These are phyloP conservation scores for Bisporella sp. DNA, from an alignment of 2,329 filamentous ascomycete genomes.

Conservation along the genomic window DNA sequence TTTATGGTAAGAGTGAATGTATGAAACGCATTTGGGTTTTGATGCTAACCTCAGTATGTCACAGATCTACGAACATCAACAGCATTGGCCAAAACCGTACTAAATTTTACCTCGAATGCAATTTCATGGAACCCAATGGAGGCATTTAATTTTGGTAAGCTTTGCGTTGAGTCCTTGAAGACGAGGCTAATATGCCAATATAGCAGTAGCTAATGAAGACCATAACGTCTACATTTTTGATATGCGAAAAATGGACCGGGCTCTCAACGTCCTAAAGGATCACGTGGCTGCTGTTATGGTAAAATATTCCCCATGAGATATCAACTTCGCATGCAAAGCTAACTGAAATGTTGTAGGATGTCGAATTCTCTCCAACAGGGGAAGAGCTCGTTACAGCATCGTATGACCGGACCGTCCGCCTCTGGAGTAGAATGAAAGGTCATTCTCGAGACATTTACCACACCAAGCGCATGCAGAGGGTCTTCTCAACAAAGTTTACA, in stretches of 20 bases:
- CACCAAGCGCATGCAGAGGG: slow-evolving; percentile 95
- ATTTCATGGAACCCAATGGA: slow-evolving; percentile 96
- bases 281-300: slow-evolving; percentile 83
- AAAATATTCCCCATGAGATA: no score
- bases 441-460: slow-evolving; percentile 93
- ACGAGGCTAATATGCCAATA: no score
- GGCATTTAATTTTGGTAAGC: slow-evolving; percentile 69
- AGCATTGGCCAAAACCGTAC: slow-evolving; percentile 71
- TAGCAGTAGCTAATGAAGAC: slow-evolving; percentile 83
- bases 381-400: slow-evolving; percentile 86
- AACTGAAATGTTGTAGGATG: slow-evolving; percentile 40
- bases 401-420: slow-evolving; percentile 80
- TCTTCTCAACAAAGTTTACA: slow-evolving; percentile 79
- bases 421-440: slow-evolving; percentile 75
- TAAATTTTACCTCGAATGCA: slow-evolving; percentile 77
- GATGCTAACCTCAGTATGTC: no score
- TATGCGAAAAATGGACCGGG: slow-evolving; percentile 82
- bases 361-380: slow-evolving; percentile 91
- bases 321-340: no score
- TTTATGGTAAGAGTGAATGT: slow-evolving; percentile 46
- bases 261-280: slow-evolving; percentile 83
- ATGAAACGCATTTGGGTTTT: no score
- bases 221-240: slow-evolving; percentile 64
- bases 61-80: slow-evolving; percentile 75
- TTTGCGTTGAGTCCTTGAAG: no score